phyloP scores from a whole-genome alignment of 148 eudicot species.

The Chenopodium berlandieri region DNA sequence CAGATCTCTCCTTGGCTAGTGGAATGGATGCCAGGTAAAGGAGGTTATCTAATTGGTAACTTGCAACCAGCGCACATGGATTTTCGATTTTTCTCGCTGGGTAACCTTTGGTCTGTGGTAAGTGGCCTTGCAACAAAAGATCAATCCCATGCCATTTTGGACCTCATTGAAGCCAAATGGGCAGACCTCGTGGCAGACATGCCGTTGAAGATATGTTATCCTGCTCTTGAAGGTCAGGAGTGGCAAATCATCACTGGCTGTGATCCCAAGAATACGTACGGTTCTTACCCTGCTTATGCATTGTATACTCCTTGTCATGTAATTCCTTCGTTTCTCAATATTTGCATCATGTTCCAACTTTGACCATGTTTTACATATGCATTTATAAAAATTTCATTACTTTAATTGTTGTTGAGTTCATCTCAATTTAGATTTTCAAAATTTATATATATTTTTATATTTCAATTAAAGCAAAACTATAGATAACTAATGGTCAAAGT shows the following conservation, averaged over 20 bases:
- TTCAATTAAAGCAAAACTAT: too few relatives aligned
- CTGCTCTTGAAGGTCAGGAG: slow-evolving; percentile 61
- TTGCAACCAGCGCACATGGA: slow-evolving; percentile 67
- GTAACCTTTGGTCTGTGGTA: slow-evolving; percentile 59
- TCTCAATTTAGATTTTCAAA: too few relatives aligned
- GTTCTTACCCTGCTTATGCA: neutral
- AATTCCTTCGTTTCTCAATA: neutral
- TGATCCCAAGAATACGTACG: slow-evolving; percentile 42
- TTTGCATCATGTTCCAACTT: neutral
- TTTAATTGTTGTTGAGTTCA: too few relatives aligned
- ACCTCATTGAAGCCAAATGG: slow-evolving; percentile 61
- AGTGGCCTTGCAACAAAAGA: slow-evolving; percentile 51
- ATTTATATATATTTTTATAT: too few relatives aligned
- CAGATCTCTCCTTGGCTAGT: slow-evolving; percentile 62
- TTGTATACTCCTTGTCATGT: neutral
- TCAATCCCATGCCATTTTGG: slow-evolving; percentile 62
- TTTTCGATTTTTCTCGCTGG: slow-evolving; percentile 59
- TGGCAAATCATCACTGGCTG: slow-evolving; percentile 65
- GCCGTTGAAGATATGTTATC: slow-evolving; percentile 67
- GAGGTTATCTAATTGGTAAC: slow-evolving; percentile 63
- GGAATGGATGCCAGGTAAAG: slow-evolving; percentile 58
- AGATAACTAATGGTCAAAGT: too few relatives aligned
- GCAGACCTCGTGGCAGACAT: slow-evolving; percentile 52
- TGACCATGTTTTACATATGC: neutral
- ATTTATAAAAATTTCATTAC: neutral